Evolutionary conservation across 768 basidiomycete genomes (phyloP), one percentile per base, ranked within the genome.

Genomic region (Russula olivacea): DNA sequence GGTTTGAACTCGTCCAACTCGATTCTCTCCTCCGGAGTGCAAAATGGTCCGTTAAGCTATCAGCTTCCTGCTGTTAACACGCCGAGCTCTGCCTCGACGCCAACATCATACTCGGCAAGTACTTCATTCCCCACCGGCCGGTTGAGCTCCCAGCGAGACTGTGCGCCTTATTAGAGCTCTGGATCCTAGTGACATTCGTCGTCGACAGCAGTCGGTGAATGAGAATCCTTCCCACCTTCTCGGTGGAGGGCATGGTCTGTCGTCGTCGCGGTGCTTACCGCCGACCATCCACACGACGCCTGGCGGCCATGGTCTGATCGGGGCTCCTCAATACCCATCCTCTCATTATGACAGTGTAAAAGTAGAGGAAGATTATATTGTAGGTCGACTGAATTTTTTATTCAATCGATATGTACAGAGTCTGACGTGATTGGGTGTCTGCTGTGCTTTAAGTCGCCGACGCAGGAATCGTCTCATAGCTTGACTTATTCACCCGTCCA

Each of bases 71-170:
- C 66, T 19, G 59, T 61, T 36, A 57, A 61, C 48, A 55, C 58
- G 25, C 59, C 66, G 28, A 65, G 64, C 61, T 61, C 67, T 6
- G 54, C 52, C 28, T 68, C 66, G 53, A 60, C 61, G 56, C 66
- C 71, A 4, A 63, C 68, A 61, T 86, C 88, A n/a, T 90, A 89
- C 79, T 91, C 89, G 87, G 89, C 83, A 84, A 89, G 89, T 88
- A 72, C 80, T 79, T 72, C 78, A 80, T 76, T 75, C 74, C 77
- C 68, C 61, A 69, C 67, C 59, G 69, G 67, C 66, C 68, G 70
- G 69, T 68, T 60, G 53, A 72, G 68, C 70, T 66, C 65, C 69
- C 49, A 63, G 69, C 63, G 65, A 69, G 66, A 70, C 63, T 71
- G 69, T 70, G 74, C 71, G 71, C 74, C 67, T 70, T 69, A 66